Conservation (phyloP, 2,329 filamentous ascomycete species). For the Aspergillus felis region DNA sequence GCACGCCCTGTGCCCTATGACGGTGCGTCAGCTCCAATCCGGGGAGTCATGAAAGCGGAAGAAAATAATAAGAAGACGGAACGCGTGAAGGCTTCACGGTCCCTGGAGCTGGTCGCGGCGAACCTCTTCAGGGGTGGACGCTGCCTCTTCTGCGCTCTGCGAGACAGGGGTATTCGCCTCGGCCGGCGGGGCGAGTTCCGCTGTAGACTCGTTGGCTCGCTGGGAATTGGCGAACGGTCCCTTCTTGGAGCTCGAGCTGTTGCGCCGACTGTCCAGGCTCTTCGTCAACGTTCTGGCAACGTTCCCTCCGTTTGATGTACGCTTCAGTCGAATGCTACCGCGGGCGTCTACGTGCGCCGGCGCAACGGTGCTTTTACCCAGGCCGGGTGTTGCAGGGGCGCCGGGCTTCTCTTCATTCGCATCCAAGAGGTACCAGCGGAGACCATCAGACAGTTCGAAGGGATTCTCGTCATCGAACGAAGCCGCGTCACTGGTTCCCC, state of each 20-base stretch:
- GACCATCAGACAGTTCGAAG: slow-evolving; percentile 89
- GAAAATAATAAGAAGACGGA: slow-evolving; percentile 3
- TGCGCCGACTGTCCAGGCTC: slow-evolving; percentile 85
- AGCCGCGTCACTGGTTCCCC: slow-evolving; percentile 51
- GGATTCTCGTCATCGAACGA: slow-evolving; percentile 87
- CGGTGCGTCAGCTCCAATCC: slow-evolving; percentile 18
- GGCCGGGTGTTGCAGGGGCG: slow-evolving; percentile 84
- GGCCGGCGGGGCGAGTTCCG: slow-evolving; percentile 33
- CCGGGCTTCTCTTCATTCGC: slow-evolving; percentile 88
- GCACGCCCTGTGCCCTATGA: slow-evolving; percentile 17
- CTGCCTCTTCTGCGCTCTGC: slow-evolving; percentile 35
- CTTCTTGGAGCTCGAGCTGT: slow-evolving; percentile 80
- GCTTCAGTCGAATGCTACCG: slow-evolving; percentile 57
- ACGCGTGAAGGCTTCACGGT: slow-evolving; percentile 30
- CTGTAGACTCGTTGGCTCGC: slow-evolving; percentile 30
- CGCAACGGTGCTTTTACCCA: slow-evolving; percentile 88
- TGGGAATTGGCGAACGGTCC: slow-evolving; percentile 42
- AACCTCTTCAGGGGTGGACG: slow-evolving; percentile 45
- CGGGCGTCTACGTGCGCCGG: slow-evolving; percentile 82
- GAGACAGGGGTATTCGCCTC: slow-evolving; percentile 29
- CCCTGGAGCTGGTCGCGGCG: slow-evolving; percentile 45
- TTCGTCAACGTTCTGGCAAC: slow-evolving; percentile 77
- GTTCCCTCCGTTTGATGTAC: slow-evolving; percentile 61
- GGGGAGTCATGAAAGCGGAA: slow-evolving; percentile 1
- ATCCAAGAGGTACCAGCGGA: slow-evolving; percentile 95